Conservation (phyloP, 148 eudicot genomes). For the Arbutus unedo region DNA sequence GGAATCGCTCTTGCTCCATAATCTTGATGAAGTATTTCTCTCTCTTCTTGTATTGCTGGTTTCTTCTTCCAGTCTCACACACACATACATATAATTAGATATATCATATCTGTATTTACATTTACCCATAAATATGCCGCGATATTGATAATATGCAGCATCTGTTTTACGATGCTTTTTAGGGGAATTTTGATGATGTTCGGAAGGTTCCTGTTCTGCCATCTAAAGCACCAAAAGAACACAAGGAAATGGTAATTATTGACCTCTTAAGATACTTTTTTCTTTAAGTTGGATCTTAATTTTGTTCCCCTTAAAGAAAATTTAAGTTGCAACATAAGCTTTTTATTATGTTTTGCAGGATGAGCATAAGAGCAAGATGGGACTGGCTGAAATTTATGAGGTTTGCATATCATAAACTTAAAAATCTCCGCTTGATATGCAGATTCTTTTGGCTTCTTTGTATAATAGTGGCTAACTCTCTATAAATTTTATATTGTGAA, state of each 20-base stretch:
- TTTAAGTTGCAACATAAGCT: background rate
- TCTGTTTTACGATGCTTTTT: constrained; percentile 18
- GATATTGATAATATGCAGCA: background rate
- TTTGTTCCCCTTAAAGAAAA: background rate
- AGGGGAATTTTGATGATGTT: constrained; percentile 85
- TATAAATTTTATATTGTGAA: background rate
- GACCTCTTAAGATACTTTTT: background rate
- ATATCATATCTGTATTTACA: no score
- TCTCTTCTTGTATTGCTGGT: background rate
- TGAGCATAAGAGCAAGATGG: constrained; percentile 90
- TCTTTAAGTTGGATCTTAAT: background rate
- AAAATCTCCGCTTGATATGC: background rate
- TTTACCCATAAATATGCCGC: no score
- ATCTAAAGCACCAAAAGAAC: constrained; percentile 64
- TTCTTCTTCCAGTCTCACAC: background rate
- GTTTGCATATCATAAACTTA: constrained; percentile 31
- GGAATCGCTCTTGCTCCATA: background rate
- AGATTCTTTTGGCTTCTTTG: background rate
- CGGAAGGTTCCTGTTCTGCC: constrained; percentile 67
- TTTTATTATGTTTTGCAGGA: constrained; percentile 50
- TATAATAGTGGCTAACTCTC: background rate
- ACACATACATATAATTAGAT: no score
- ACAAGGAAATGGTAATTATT: constrained; percentile 65
- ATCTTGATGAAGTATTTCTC: background rate
- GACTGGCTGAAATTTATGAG: constrained; percentile 92